phyloP scores from a whole-genome alignment of 441 rosid genomes.

The Populus trichocarpa region DNA sequence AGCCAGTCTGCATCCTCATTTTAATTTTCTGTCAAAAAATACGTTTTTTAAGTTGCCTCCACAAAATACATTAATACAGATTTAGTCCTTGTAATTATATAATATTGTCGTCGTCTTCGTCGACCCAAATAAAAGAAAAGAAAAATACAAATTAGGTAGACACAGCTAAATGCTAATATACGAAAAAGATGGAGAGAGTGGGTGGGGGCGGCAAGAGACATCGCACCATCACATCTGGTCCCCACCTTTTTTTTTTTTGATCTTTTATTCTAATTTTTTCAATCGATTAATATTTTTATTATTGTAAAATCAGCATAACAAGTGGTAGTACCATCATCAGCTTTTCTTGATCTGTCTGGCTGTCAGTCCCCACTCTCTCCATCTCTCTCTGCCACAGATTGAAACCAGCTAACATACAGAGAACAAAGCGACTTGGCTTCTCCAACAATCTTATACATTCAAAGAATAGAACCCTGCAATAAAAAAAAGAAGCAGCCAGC shows the following conservation, averaged over 20 bases:
- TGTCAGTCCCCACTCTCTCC: not conserved
- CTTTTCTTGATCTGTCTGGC: conserved; percentile 14
- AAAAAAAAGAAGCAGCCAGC: too few relatives aligned
- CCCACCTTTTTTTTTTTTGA: not conserved
- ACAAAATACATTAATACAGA: not conserved
- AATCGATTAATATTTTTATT: not conserved
- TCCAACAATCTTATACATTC: conserved; percentile 11
- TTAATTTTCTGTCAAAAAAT: too few relatives aligned
- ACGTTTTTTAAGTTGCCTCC: not conserved
- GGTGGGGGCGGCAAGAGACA: not conserved
- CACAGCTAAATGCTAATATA: too few relatives aligned
- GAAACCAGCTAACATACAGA: conserved; percentile 35
- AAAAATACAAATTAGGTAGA: too few relatives aligned
- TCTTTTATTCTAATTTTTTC: too few relatives aligned
- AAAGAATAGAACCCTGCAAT: not conserved
- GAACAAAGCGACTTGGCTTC: conserved; percentile 27
- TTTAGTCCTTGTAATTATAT: too few relatives aligned
- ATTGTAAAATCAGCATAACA: not conserved
- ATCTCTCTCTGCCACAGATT: conserved; percentile 16
- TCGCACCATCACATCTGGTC: not conserved
- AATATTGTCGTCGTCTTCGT: too few relatives aligned
- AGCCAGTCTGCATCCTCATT: not conserved
- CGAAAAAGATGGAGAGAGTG: not conserved
- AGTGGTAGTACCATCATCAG: not conserved
- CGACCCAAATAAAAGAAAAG: too few relatives aligned